phyloP scores from a whole-genome alignment of 768 basidiomycete genomes.

The Kwoniella mangroviensis region DNA sequence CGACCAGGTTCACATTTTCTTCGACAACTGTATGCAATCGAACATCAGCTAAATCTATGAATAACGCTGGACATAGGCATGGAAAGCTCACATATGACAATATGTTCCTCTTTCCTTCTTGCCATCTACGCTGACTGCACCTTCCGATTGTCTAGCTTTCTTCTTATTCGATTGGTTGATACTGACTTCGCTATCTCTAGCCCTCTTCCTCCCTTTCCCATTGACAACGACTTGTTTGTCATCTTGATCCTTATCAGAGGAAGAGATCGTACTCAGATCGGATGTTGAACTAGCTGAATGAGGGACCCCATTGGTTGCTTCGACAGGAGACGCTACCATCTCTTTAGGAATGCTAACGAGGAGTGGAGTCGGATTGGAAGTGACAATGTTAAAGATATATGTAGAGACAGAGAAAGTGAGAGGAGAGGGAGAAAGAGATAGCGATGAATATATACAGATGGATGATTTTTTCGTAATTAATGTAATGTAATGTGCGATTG shows the following conservation, averaged over 20 bases:
- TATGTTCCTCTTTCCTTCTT: neutral
- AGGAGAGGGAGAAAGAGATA: too few relatives aligned
- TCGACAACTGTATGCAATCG: conserved; percentile 1
- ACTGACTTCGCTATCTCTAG: conserved; percentile 13
- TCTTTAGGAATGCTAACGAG: too few relatives aligned
- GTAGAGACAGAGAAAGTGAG: too few relatives aligned
- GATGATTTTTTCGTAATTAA: too few relatives aligned
- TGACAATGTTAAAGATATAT: too few relatives aligned
- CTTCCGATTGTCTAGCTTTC: conserved; percentile 1
- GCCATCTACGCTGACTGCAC: conserved; percentile 4
- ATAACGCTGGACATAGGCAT: neutral
- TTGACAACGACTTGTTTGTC: neutral
- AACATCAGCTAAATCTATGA: neutral
- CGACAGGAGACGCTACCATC: neutral
- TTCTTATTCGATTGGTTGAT: neutral
- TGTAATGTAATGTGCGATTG: too few relatives aligned
- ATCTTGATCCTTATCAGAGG: neutral
- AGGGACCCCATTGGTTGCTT: neutral
- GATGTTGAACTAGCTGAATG: conserved; percentile 4
- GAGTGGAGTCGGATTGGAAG: too few relatives aligned
- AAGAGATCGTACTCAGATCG: conserved; percentile 13
- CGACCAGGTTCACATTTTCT: conserved; percentile 6
- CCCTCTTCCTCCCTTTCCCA: conserved; percentile 15
- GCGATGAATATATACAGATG: too few relatives aligned
- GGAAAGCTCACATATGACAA: conserved; percentile 13